Base-by-base conservation (phyloP, 768 basidiomycete species). In the Clavulina sp. region DNA sequence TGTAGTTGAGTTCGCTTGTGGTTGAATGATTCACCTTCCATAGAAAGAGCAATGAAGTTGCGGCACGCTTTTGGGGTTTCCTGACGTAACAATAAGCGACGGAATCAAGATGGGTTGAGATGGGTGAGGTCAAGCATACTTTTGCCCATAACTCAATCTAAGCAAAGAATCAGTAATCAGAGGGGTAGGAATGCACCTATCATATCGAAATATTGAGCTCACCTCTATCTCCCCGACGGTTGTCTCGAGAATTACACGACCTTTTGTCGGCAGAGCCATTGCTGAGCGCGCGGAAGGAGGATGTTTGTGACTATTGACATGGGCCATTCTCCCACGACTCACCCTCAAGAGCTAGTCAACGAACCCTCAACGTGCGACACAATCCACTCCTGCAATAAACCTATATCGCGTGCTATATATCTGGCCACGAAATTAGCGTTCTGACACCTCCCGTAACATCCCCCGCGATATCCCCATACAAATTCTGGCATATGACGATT, bases 21-120 rank as follows among this genome's bases (percentile, higher is more conserved):
- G 18, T 19, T 19, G 38, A 24, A 55, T 63, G 54, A 73, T 79
- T 60, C 62, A 85, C 87, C 88, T 72, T 92, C 84, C 76, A 92
- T 81, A 1, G 85, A 80, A 44, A 93, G 71, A 16, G 83, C 77
- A 38, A 93, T 69, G 65, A 91, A 88, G 66, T 92, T 92, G 44
- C 92, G 76, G 62, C 87, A 92, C 65, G 95, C 71, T 71, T 86
- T 89, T 0, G 95, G 95, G 21, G 87, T 79, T 79, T 97, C 93
- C 79, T 87, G 57, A 36, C 34, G 19, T 55, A 32, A 16, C 16
- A 48, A 44, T 31, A 21, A 21, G 23, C 28, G 26, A 41, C 26
- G 43, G 16, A 24, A 16, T 5, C 47, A 29, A 41, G 19, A 52
- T 28, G 24, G 19, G n/a, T 54, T 21, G 33, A 33, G n/a, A n/a